Conservation (phyloP, 2,329 filamentous ascomycete species). For the Neofusicoccum sp. region DNA sequence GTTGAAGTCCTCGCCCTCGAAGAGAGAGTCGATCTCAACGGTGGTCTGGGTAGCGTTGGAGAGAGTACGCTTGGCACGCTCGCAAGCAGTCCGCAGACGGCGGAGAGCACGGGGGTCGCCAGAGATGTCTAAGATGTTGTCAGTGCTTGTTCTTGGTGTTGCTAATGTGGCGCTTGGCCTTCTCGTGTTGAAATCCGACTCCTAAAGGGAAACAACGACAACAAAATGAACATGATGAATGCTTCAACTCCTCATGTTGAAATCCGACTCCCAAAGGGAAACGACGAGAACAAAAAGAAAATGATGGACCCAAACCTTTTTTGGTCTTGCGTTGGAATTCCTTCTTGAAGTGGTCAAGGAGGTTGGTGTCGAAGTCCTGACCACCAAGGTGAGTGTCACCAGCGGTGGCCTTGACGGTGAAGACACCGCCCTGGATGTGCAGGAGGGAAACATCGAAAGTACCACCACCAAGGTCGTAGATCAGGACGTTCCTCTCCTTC, state of each 20-base stretch:
- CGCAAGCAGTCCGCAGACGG: constrained; percentile 94
- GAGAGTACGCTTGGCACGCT: constrained; percentile 98
- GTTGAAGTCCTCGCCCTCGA: constrained; percentile 97
- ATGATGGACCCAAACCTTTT: constrained; percentile 56
- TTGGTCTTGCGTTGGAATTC: constrained; percentile 84
- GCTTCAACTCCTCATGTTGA: too few species aligned
- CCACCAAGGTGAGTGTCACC: constrained; percentile 97
- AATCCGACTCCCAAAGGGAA: too few species aligned
- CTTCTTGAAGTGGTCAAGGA: constrained; percentile 95
- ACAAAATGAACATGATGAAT: too few species aligned
- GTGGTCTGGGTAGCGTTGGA: constrained; percentile 97
- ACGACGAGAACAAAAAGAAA: too few species aligned
- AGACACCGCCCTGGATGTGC: constrained; percentile 98
- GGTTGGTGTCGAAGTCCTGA: constrained; percentile 94
- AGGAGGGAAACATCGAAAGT: constrained; percentile 99
- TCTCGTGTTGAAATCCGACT: too few species aligned
- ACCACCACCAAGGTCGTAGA: constrained; percentile 99
- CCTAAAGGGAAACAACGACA: too few species aligned
- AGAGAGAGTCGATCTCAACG: constrained; percentile 98
- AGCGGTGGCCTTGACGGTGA: constrained; percentile 97
- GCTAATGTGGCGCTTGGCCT: neutral
- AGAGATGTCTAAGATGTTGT: constrained; percentile 52
- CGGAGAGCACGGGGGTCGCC: constrained; percentile 89
- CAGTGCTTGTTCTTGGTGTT: neutral
- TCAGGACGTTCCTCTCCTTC: constrained; percentile 98